Base-by-base conservation (phyloP, 2,329 filamentous ascomycete species). In the Cercospora sp. region DNA sequence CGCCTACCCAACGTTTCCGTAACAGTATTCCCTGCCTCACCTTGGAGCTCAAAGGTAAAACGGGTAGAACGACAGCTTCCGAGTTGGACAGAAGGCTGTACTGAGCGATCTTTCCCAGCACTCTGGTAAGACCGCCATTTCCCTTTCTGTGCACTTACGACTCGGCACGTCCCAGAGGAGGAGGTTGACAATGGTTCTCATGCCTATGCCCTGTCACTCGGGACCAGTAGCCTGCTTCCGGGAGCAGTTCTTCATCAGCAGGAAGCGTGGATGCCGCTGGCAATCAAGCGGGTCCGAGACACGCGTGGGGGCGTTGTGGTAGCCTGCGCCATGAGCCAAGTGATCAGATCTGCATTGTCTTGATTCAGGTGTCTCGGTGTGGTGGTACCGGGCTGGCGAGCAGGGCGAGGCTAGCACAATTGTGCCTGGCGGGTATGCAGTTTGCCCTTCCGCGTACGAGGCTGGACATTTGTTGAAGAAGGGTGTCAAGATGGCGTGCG, bases 351-450 rank as follows among this genome's bases (percentile, higher is more conserved):
- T 59, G 30, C 28, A 59, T 37, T 32, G 28, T 37, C 28, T 37
- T 13, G 16, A 59, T 37, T 24, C 16, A 59, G 55, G 55, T 37
- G 28, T 59, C 30, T 10, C 55, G 16, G 18, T 18, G 55, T 24
- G 55, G 55, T 59, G 55, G 55, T 37, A 59, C 55, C 16, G 7
- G 55, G 55, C 55, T 24, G 32, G 55, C 55, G 8, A 37, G 55
- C 55, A 59, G 30, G 55, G 55, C 55, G 55, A 59, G 55, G 55
- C 55, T 59, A 21, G 55, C 55, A 59, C 55, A 37, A 34, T 59
- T 37, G 55, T 59, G 55, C 28, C 55, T 13, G 18, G 28, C 55
- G 55, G 55, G 32, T 59, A 32, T 59, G 55, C 55, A 59, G 30
- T 59, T 59, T 59, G 55, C n/a, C 55, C 28, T 34, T 59, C 55